A percentile compares a stretch with the other conserved stretches of the same genome.
Conservation (phyloP, 2,329 filamentous ascomycete species). For the Chrysoporthe cubensis region DNA sequence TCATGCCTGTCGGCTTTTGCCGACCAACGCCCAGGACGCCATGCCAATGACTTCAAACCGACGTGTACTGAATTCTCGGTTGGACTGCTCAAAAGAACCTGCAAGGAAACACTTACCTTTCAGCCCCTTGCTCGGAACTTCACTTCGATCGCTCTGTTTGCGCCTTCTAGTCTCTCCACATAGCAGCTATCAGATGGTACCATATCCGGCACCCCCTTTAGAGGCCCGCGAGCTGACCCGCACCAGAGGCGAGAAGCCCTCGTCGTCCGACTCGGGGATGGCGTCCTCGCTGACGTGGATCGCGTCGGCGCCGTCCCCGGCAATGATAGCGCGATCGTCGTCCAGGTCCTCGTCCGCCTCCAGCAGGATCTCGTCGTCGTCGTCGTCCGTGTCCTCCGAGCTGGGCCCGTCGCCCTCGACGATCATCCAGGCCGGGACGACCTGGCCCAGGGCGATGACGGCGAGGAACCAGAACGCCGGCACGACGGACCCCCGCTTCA, state of each 20-base stretch:
- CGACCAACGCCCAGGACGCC: background rate
- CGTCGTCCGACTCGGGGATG: slow-evolving; percentile 15
- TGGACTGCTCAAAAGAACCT: no score
- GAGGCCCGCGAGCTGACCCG: slow-evolving; percentile 20
- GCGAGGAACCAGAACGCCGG: slow-evolving; percentile 82
- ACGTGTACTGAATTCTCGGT: background rate
- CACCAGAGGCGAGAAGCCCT: slow-evolving; percentile 16
- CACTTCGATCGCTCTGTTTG: background rate
- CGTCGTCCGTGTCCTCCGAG: slow-evolving; percentile 38
- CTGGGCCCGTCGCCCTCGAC: slow-evolving; percentile 73
- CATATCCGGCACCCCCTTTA: slow-evolving; percentile 7
- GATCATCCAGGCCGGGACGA: slow-evolving; percentile 74
- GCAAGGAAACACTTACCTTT: background rate
- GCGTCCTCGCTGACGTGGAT: slow-evolving; percentile 1
- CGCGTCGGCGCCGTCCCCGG: slow-evolving; percentile 24
- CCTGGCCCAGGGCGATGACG: slow-evolving; percentile 64
- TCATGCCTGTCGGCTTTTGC: background rate
- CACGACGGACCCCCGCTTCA: slow-evolving; percentile 75
- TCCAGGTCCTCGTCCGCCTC: slow-evolving; percentile 38
- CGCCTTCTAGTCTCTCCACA: slow-evolving; percentile 1
- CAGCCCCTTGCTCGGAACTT: background rate
- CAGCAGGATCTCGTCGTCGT: slow-evolving; percentile 36
- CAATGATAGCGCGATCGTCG: slow-evolving; percentile 17
- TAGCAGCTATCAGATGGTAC: slow-evolving; percentile 22
- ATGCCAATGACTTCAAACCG: background rate